Evolutionary conservation across 176 grass and related monocot species (phyloP), one percentile per base, ranked within the genome.

Genomic region (Eremochloa ophiuroides): DNA sequence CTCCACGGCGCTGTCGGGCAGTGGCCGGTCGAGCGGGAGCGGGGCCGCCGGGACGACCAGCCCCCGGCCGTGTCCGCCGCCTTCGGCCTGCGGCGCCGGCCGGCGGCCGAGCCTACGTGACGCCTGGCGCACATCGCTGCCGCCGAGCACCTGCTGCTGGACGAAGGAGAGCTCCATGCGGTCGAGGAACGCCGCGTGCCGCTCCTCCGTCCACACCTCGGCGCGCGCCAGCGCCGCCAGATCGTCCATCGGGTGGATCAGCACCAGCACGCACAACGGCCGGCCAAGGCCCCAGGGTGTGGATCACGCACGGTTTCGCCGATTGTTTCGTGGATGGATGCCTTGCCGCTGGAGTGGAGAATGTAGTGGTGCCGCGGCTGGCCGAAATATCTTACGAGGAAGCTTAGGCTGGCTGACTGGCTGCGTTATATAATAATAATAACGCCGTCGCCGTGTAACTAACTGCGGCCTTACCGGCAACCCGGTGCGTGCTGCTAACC

Each of bases 1-100:
- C 91, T 97, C 94, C 12, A 88, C 88, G 74, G 87, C 91, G 87
- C 91, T 97, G 87, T 97, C 94, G 3, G 91, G 94, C 62, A 94
- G 82, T 20, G 75, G 82, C 30, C 94, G 91, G 41, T 92, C 85
- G 60, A 97, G 90, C 64, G 85, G 87, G 61, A 77, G 87, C 37
- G 30, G 43, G 18, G 85, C 77, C 34, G 35, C 46, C 15, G 23
- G 82, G 46, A 7, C 72, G n/a, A n/a, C n/a, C 25, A 38, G 72
- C 17, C 7, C 66, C 14, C 62, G 68, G 43, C 38, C 67, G n/a
- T n/a, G n/a, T n/a, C n/a, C 44, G 41, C 26, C 69, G 41, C 61
- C 40, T 0, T 31, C 40, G 2, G 62, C 26, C 1, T 25, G 74
- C 4, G 73, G 44, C 18, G 77, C 73, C 13, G 23, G 22, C 41